Percentiles rank a stretch among this genome's conserved stretches.
Evolutionary conservation across 306 rosid genomes (phyloP).

Genomic region (Fagus crenata): DNA sequence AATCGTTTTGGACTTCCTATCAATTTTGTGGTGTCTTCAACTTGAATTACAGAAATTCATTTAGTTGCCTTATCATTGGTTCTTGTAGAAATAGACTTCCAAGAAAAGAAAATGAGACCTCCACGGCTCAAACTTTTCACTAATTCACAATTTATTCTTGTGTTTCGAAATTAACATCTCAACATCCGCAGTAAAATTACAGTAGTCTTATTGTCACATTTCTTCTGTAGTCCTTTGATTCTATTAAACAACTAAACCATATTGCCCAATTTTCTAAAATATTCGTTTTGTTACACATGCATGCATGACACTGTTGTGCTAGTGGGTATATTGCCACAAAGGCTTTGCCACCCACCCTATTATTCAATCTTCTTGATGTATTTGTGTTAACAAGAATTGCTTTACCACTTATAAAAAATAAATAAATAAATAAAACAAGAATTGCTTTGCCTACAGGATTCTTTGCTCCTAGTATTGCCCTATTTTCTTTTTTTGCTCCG

Average conservation of each 20-base stretch:
- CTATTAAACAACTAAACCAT: not conserved
- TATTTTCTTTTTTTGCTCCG: not conserved
- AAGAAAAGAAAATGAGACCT: not conserved
- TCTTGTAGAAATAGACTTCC: not conserved
- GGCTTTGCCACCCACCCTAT: not conserved
- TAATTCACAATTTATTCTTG: not conserved
- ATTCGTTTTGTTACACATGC: too few species aligned
- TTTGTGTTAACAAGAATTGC: not conserved
- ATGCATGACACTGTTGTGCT: not conserved
- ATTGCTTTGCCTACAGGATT: not conserved
- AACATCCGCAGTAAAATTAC: not conserved
- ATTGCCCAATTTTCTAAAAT: not conserved
- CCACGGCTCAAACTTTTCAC: not conserved
- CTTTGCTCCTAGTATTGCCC: not conserved
- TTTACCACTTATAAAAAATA: not conserved
- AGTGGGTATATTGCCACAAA: not conserved
- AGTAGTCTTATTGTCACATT: not conserved
- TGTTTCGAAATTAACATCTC: not conserved
- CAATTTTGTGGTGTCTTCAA: not conserved
- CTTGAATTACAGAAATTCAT: not conserved
- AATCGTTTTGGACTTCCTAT: not conserved
- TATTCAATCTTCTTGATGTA: not conserved
- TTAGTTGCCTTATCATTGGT: not conserved
- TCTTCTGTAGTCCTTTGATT: not conserved
- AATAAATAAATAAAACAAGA: too few species aligned